Percentiles rank a stretch among this genome's conserved stretches.
Conservation (phyloP, 1,284 basidiomycete genomes). For the Caloboletus inedulis region DNA sequence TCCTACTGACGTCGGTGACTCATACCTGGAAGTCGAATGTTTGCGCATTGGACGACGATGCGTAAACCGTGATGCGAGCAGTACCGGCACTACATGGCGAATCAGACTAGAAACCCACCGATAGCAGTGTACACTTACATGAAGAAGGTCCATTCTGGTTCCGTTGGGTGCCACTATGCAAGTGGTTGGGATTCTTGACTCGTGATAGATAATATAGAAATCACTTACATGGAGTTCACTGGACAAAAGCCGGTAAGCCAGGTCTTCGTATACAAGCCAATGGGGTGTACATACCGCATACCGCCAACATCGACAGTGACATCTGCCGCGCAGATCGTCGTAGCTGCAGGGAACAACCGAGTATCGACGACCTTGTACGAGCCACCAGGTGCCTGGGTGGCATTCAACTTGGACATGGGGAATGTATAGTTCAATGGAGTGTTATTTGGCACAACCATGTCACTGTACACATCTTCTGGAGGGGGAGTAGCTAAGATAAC, state of each 20-base stretch:
- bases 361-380: conserved; percentile 60
- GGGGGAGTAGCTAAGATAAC: conserved; percentile 36
- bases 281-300: conserved; percentile 43
- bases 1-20: neutral
- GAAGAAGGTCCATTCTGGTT: conserved; percentile 43
- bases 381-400: conserved; percentile 48
- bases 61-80: conserved; percentile 45
- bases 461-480: conserved; percentile 36
- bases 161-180: conserved; percentile 49
- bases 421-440: conserved; percentile 50
- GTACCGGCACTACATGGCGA: conserved; percentile 39
- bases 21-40: conserved; percentile 45
- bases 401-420: conserved; percentile 44
- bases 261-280: neutral
- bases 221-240: conserved; percentile 54
- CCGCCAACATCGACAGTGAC: conserved; percentile 57
- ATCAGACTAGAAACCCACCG: conserved; percentile 4
- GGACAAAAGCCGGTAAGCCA: neutral
- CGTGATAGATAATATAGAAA: neutral
- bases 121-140: conserved; percentile 21
- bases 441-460: conserved; percentile 44
- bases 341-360: conserved; percentile 51
- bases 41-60: conserved; percentile 35
- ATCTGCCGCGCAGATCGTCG: conserved; percentile 55
- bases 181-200: neutral